A percentile compares a stretch with the other conserved stretches of the same genome.
Conservation (phyloP, 352 stramenopile genomes). For the Phytophthora pistaciae region DNA sequence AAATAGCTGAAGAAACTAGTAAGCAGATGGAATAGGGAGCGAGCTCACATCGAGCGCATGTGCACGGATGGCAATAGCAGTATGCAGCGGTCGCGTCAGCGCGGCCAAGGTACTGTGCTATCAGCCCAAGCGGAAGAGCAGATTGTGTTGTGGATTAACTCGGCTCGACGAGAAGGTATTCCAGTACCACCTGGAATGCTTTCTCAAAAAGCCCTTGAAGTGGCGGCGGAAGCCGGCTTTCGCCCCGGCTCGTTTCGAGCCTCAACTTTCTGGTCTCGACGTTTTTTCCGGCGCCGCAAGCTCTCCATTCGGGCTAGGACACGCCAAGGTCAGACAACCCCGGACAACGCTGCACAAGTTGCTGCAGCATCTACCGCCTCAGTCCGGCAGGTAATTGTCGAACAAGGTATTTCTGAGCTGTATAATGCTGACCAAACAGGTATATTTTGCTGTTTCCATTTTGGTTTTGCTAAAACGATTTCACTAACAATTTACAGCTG, state of each 20-base stretch:
- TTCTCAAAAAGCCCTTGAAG: slow-evolving; percentile 4
- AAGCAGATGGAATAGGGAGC: no score
- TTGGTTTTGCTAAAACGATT: background rate
- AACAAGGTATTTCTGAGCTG: slow-evolving; percentile 6
- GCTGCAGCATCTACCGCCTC: background rate
- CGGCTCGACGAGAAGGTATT: slow-evolving; percentile 1
- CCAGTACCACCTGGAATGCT: slow-evolving; percentile 12
- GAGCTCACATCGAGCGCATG: no score
- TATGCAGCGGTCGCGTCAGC: no score
- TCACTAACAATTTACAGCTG: slow-evolving; percentile 5
- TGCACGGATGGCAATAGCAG: no score
- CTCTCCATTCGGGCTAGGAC: slow-evolving; percentile 12
- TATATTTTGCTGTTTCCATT: background rate
- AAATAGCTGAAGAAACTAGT: no score
- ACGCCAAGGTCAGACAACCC: slow-evolving; percentile 11
- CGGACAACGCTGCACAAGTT: slow-evolving; percentile 5
- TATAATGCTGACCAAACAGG: slow-evolving; percentile 29
- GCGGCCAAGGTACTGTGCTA: no score
- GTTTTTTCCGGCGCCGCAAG: slow-evolving; percentile 3
- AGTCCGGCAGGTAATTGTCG: slow-evolving; percentile 5
- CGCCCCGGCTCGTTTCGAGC: background rate
- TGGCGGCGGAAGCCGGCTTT: background rate
- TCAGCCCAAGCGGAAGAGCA: background rate
- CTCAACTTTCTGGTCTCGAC: background rate
- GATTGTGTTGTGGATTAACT: background rate